Conservation (phyloP, 2,329 filamentous ascomycete species). For the Talaromyces sp. region DNA sequence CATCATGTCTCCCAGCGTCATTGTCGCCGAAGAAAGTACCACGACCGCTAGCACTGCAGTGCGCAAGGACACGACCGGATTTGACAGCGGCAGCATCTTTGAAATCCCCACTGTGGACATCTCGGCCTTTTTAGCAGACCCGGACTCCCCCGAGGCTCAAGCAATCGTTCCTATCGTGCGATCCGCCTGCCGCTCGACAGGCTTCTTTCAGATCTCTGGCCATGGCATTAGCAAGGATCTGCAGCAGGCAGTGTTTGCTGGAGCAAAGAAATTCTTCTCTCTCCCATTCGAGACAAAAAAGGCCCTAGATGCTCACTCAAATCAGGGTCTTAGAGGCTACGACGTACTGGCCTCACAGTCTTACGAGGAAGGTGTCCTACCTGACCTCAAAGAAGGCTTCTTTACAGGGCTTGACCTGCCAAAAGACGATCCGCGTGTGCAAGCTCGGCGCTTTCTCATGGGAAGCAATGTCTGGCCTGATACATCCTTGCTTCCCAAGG, state of each 20-base stretch:
- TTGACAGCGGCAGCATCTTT: neutral
- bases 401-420: constrained; percentile 18
- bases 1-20: neutral
- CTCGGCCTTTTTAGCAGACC: neutral
- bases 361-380: constrained; percentile 32
- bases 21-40: neutral
- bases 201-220: constrained; percentile 38
- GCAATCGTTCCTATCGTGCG: neutral
- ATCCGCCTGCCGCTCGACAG: constrained; percentile 12
- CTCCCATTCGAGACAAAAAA: constrained; percentile 30
- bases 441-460: neutral
- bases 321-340: constrained; percentile 39
- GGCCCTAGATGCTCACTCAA: constrained; percentile 27
- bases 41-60: neutral
- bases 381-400: constrained; percentile 23
- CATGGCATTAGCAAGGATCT: constrained; percentile 30
- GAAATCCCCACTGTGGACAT: neutral
- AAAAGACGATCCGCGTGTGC: neutral
- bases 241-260: constrained; percentile 27
- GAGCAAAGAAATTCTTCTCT: constrained; percentile 30
- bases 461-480: constrained; percentile 43
- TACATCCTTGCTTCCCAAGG: constrained; percentile 28
- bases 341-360: constrained; percentile 38
- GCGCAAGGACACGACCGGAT: neutral
- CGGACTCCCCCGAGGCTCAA: neutral